Evolutionary conservation across 2,329 filamentous ascomycete species (phyloP), one percentile per base, ranked within the genome.

Genomic region (Aspergillus sergii): DNA sequence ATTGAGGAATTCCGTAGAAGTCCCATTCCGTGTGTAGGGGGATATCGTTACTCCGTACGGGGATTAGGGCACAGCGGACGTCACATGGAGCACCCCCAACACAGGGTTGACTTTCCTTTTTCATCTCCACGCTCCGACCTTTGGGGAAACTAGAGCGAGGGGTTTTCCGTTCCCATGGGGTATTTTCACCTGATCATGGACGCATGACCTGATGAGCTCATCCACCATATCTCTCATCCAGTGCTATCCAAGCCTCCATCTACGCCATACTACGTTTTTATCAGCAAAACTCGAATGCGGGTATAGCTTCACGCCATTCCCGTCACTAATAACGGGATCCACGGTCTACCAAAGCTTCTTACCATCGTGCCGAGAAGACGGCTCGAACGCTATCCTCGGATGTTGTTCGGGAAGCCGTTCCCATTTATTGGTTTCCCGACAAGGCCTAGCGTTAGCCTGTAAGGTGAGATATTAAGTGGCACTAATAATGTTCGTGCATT

Each of bases 371-470:
- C 58, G 48, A 59, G 32, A 36, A 55, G 51, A 55, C 51, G 32
- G 36, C 32, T 19, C 32, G 45, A 45, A 28, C 45, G 23, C 39
- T 26, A 50, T 32, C 28, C 50, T 51, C 45, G 60, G 60, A 53
- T 54, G 41, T 58, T 43, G 46, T 58, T 65, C 61, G 58, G 62
- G 62, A 61, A 59, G 62, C 62, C 59, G 62, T 61, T 56, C 59
- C 41, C 54, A 60, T 57, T 34, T 28, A 19, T 11, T 48, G 16
- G 21, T 64, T 56, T 62, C 58, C 60, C 54, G 60, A 58, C 60
- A 28, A 23, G 57, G 36, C 50, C 57, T 63, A 63, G 60, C 57
- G 60, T 60, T 56, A 39, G 26, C 23, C 53, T 63, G 57, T 57
- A 64, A 64, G 45, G 63, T 26, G 19, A 62, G 58, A 57, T 45